Conservation (phyloP, 2,329 filamentous ascomycete genomes). For the Colletotrichum lindemuthianum region DNA sequence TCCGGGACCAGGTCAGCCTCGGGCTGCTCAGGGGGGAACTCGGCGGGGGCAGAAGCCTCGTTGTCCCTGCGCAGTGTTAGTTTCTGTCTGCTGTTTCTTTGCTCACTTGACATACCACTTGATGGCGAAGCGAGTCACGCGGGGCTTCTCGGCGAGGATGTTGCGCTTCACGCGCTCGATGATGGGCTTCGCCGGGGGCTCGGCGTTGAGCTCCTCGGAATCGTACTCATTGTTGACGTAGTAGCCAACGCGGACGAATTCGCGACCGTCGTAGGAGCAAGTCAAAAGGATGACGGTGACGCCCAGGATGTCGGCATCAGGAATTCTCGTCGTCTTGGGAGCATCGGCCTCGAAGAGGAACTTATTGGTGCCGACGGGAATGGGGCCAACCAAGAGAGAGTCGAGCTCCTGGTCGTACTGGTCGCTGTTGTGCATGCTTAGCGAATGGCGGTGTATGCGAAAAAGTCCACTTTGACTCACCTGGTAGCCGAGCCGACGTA, state of each 20-base stretch:
- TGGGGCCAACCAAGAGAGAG: conserved; percentile 94
- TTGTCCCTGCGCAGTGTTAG: conserved; percentile 75
- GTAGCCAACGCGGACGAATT: conserved; percentile 98
- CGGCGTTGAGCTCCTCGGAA: conserved; percentile 85
- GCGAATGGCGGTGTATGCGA: conserved; percentile 28
- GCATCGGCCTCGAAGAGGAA: conserved; percentile 97
- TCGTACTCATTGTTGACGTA: conserved; percentile 99
- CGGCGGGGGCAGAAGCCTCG: conserved; percentile 94
- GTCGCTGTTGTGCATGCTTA: conserved; percentile 66
- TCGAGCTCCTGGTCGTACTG: conserved; percentile 99
- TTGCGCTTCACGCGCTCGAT: conserved; percentile 93
- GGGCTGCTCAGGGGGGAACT: conserved; percentile 97
- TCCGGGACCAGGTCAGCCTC: conserved; percentile 90
- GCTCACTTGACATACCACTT: conserved; percentile 79
- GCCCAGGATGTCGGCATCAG: conserved; percentile 92
- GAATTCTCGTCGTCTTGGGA: conserved; percentile 89
- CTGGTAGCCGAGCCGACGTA: conserved; percentile 98
- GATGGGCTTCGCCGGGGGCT: conserved; percentile 91
- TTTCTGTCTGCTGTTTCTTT: background rate
- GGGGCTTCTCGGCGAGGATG: conserved; percentile 94
- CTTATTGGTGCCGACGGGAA: conserved; percentile 97
- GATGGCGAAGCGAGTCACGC: conserved; percentile 97
- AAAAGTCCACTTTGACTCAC: conserved; percentile 64
- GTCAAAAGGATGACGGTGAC: conserved; percentile 97
- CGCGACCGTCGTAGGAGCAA: conserved; percentile 94